Conservation (phyloP, 2,329 filamentous ascomycete genomes). For the Westerdykella aurantiaca region DNA sequence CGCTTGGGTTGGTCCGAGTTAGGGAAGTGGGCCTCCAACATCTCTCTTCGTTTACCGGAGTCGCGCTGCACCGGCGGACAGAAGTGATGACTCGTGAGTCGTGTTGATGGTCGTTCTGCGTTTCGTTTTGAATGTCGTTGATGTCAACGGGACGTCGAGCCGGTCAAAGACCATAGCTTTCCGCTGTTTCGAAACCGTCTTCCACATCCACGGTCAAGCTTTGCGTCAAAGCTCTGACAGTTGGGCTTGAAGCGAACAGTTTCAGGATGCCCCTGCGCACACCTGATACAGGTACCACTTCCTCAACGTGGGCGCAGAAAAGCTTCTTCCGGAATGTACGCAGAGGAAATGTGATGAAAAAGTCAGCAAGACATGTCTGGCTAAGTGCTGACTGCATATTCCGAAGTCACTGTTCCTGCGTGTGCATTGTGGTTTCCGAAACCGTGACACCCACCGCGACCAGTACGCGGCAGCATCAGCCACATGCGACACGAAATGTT, state of each 20-base stretch:
- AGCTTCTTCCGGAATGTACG: not conserved
- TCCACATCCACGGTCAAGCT: slow-evolving; percentile 1
- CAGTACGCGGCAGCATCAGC: not conserved
- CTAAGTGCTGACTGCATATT: slow-evolving; percentile 1
- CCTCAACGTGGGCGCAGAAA: slow-evolving; percentile 4
- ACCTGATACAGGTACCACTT: slow-evolving; percentile 17
- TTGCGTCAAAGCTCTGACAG: slow-evolving; percentile 7
- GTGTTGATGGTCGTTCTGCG: slow-evolving; percentile 1
- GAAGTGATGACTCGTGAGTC: slow-evolving; percentile 8
- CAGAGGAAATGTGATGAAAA: not conserved
- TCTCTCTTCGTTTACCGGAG: not conserved
- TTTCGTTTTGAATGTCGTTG: slow-evolving; percentile 7
- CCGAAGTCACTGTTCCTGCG: slow-evolving; percentile 7
- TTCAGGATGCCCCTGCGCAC: slow-evolving; percentile 10
- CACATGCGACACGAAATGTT: too few species aligned
- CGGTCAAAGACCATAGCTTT: slow-evolving; percentile 1
- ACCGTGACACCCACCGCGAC: slow-evolving; percentile 12
- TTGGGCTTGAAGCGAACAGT: slow-evolving; percentile 7
- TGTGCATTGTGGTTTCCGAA: slow-evolving; percentile 4
- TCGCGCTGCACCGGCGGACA: not conserved
- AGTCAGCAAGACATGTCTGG: not conserved
- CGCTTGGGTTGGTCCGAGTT: too few species aligned
- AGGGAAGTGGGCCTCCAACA: not conserved
- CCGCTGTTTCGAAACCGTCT: slow-evolving; percentile 14
- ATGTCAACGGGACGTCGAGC: not conserved